These are phyloP conservation scores for Graphilbum ipis-grandicollis DNA, from an alignment of 2,329 filamentous ascomycete species.

Conservation along the genomic window DNA sequence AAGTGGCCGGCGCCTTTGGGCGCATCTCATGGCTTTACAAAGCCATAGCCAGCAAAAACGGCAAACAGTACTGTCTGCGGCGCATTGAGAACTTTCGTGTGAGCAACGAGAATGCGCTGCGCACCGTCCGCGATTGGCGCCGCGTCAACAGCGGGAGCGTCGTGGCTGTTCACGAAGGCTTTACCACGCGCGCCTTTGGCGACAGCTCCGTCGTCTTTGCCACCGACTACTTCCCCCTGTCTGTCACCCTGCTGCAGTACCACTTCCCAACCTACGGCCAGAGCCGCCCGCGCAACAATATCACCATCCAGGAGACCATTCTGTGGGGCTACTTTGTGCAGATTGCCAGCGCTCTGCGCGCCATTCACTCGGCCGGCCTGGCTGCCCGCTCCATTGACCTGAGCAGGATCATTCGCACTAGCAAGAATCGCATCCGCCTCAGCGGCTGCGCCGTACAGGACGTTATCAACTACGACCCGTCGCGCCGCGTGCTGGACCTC, in stretches of 20 bases:
- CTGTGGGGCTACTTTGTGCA: conserved; percentile 90
- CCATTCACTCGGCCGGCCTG: conserved; percentile 65
- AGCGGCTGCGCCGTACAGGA: conserved; percentile 82
- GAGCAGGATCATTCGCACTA: conserved; percentile 78
- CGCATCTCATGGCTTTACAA: conserved; percentile 94
- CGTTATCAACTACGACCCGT: conserved; percentile 65
- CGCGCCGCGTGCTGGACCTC: conserved; percentile 51
- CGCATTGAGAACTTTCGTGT: conserved; percentile 78
- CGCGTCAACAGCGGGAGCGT: conserved; percentile 65
- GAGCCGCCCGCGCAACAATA: conserved; percentile 17
- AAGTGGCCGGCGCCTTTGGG: conserved; percentile 37
- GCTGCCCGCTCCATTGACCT: conserved; percentile 75
- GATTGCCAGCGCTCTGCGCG: conserved; percentile 71
- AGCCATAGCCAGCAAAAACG: conserved; percentile 75
- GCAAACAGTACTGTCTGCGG: conserved; percentile 71
- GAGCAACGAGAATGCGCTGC: conserved; percentile 77
- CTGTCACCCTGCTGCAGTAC: conserved; percentile 75
- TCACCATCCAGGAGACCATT: conserved; percentile 48
- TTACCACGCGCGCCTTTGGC: conserved; percentile 82
- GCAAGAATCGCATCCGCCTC: conserved; percentile 76
- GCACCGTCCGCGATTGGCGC: conserved; percentile 78
- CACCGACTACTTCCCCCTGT: conserved; percentile 80
- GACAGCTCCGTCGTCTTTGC: conserved; percentile 92
- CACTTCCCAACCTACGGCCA: conserved; percentile 42
- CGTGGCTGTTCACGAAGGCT: conserved; percentile 77